Base-by-base conservation (phyloP, 176 grass and related monocot genomes). In the Lolium multiflorum region DNA sequence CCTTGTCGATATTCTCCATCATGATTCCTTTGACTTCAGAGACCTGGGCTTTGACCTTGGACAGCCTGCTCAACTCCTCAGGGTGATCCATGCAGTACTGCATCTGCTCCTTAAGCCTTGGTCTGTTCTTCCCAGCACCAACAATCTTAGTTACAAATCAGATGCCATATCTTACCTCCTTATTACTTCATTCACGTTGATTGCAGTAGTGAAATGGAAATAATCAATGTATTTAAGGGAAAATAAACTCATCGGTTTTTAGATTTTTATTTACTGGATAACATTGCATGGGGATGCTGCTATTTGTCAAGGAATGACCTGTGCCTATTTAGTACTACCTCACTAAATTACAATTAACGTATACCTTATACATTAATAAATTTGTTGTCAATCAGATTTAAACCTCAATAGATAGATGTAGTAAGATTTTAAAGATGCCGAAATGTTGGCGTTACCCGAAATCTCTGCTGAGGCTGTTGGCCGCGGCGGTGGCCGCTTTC, bases 1-100 rank as follows among this genome's bases (percentile, higher is more conserved):
- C 95, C 91, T 87, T 98, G 24, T 95, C 91, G 17, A 95, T 98
- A 72, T 98, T 98, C 64, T 98, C 85, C 52, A 81, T 89, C 95
- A 98, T 95, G 71, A 98, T 85, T 66, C 78, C 89, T 78, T 98
- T 95, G 46, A 98, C 93, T 49, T 98, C 81, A 0, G 91, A 89
- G 55, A 98, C 89, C 80, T 95, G 95, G 57, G 93, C 83, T 52
- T 98, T 81, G 63, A 98, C 95, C 61, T 82, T 91, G 16, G 91
- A 86, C 63, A 98, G 54, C 77, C 77, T 92, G 75, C 91, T 95
- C 43, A 98, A 46, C 84, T 98, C 93, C 62, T 93, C 95, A 0
- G 84, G 85, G 66, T 98, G 81, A 73, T 98, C 93, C 59, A 77
- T 92, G 38, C 95, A 92, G 79, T 98, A 87, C 80, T 98, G 88